Conservation (phyloP, 768 basidiomycete species). For the Auricularia auricula-judae region DNA sequence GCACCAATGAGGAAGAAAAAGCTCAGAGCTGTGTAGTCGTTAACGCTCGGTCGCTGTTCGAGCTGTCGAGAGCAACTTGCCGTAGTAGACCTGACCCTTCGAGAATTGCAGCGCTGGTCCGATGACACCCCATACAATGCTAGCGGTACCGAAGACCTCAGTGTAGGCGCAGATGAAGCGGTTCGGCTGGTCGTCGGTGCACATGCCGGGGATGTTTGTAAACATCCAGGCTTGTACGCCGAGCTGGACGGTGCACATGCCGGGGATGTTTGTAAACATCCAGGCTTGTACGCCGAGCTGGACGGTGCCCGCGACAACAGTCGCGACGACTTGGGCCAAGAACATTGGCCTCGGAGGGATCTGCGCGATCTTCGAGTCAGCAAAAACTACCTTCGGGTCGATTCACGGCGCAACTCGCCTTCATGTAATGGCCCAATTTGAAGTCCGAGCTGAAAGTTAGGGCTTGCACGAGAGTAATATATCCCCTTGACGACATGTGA, state of each 20-base stretch:
- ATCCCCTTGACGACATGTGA: constrained; percentile 12
- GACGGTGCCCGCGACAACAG: constrained; percentile 16
- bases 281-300: constrained; percentile 32
- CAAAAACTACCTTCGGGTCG: too few relatives aligned
- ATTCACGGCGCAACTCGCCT: neutral
- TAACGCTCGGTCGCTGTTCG: neutral
- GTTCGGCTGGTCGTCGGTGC: constrained; percentile 38
- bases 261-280: constrained; percentile 50
- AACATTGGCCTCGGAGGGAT: constrained; percentile 60
- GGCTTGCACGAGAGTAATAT: constrained; percentile 25
- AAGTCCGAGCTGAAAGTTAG: constrained; percentile 21
- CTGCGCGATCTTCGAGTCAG: neutral
- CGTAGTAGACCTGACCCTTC: constrained; percentile 47
- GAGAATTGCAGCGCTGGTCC: constrained; percentile 67
- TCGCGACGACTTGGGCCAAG: constrained; percentile 45
- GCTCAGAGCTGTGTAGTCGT: constrained; percentile 22
- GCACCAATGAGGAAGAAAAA: constrained; percentile 76
- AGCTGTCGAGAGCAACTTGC: constrained; percentile 3
- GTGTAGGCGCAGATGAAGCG: constrained; percentile 18
- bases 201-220: constrained; percentile 50
- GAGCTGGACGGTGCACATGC: constrained; percentile 40
- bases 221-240: constrained; percentile 38
- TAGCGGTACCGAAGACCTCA: constrained; percentile 30
- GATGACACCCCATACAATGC: constrained; percentile 75
- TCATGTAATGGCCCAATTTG: constrained; percentile 33